These are phyloP conservation scores for Colletotrichum filicis DNA, from an alignment of 2,329 filamentous ascomycete genomes.

Conservation along the genomic window DNA sequence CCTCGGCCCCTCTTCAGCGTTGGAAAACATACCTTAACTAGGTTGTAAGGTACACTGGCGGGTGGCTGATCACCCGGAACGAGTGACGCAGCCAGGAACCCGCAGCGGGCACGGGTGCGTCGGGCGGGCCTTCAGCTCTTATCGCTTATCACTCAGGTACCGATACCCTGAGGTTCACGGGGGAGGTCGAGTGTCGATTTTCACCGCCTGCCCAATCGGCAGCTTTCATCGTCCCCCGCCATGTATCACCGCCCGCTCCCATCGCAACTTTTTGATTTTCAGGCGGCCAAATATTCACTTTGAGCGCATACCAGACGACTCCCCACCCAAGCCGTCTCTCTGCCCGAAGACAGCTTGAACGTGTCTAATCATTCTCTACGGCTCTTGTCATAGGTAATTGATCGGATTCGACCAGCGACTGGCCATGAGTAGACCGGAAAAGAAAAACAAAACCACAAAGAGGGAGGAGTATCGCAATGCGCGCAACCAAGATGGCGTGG, in stretches of 20 bases:
- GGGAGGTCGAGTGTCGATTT: background rate
- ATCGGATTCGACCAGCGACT: background rate
- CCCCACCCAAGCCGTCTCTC: background rate
- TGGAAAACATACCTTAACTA: too few relatives aligned
- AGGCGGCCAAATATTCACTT: background rate
- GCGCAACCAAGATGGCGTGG: constrained; percentile 60
- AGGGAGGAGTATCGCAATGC: constrained; percentile 73
- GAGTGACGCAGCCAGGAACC: background rate
- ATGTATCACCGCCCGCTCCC: background rate
- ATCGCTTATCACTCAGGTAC: too few relatives aligned
- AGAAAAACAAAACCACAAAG: constrained; percentile 70
- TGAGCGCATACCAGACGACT: background rate
- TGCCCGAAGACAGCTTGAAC: background rate
- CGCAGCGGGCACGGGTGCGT: too few relatives aligned
- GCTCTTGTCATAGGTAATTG: background rate
- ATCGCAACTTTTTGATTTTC: constrained; percentile 22
- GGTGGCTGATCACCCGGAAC: background rate
- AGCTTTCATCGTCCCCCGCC: constrained; percentile 6
- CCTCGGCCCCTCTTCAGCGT: background rate
- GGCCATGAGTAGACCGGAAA: constrained; percentile 49
- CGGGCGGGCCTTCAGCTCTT: background rate
- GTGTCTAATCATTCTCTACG: background rate
- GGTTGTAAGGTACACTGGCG: background rate
- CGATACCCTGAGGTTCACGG: too few relatives aligned
- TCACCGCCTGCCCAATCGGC: constrained; percentile 34